Base-by-base conservation (phyloP, 2,329 filamentous ascomycete genomes). In the Penicillium sp. region DNA sequence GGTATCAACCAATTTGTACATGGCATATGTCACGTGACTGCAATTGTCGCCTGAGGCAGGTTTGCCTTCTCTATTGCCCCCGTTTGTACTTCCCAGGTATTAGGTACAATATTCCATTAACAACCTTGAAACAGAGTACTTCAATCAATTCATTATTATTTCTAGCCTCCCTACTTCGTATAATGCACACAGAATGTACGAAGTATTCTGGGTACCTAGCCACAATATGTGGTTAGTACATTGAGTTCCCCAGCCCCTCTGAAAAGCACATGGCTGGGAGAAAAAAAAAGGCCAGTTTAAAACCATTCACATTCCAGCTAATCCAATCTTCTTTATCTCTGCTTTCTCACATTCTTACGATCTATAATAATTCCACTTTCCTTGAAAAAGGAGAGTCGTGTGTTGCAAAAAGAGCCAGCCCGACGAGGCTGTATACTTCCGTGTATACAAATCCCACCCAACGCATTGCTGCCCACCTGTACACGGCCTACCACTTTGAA, bases 261-360 rank as follows among this genome's bases (percentile, higher is more conserved):
- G n/a, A 60, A 58, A 60, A 56, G 42, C 52, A 67, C 63, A 67
- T 67, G 65, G 65, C 65, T 67, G 65, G 65, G 65, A 58, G 23
- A 21, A 13, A 21, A 35, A 43, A 42, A 54, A 37, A 56, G 15
- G 17, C 10, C 50, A 37, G 50, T 38, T 57, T 58, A 63, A 56
- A 60, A n/a, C 58, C 58, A 35, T 60, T 52, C 40, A 45, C 46
- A 58, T 62, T 61, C 61, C 55, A 54, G 45, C 25, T 31, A 29
- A 53, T 9, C 7, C 12, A 8, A 46, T 53, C 50, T n/a, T 56
- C 47, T 40, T 13, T 45, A 47, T 38, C 17, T 41, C 43, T 48
- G 6, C 19, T 38, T 47, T 23, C 37, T 37, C 46, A 54, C 58
- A 59, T 54, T 57, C 50, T 25, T 54, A 8, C 21, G 31, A 56